Percentiles rank a stretch among this genome's conserved stretches.
Conservation (phyloP, 306 rosid genomes). For the Quercus alba region DNA sequence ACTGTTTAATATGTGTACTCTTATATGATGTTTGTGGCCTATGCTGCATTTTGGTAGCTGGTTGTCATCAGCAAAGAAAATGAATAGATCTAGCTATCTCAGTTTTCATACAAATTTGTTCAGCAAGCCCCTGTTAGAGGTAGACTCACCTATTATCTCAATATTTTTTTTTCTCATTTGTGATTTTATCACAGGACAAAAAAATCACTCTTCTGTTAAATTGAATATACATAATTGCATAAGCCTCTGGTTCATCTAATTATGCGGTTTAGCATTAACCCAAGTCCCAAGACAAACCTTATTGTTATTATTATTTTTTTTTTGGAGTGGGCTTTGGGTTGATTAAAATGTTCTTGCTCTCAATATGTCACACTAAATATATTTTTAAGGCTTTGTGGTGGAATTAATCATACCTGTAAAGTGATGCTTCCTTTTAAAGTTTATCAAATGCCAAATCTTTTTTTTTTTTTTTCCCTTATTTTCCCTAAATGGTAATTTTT, state of each 20-base stretch:
- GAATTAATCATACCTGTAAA: background rate
- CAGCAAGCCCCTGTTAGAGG: background rate
- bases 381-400: background rate
- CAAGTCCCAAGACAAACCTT: background rate
- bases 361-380: background rate
- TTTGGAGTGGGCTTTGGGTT: background rate
- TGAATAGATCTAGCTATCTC: background rate
- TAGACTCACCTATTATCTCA: no score
- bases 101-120: background rate
- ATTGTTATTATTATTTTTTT: background rate
- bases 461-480: background rate
- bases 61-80: background rate
- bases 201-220: no score
- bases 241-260: background rate
- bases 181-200: no score
- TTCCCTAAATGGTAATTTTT: background rate
- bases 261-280: constrained; percentile 7
- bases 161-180: no score
- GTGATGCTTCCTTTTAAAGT: background rate
- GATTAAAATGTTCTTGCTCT: background rate
- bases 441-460: background rate
- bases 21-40: background rate
- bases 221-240: no score
- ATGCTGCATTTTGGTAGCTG: background rate
- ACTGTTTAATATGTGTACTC: background rate